Conservation (phyloP, 2,329 filamentous ascomycete genomes). For the Fusarium pseudonygamai region DNA sequence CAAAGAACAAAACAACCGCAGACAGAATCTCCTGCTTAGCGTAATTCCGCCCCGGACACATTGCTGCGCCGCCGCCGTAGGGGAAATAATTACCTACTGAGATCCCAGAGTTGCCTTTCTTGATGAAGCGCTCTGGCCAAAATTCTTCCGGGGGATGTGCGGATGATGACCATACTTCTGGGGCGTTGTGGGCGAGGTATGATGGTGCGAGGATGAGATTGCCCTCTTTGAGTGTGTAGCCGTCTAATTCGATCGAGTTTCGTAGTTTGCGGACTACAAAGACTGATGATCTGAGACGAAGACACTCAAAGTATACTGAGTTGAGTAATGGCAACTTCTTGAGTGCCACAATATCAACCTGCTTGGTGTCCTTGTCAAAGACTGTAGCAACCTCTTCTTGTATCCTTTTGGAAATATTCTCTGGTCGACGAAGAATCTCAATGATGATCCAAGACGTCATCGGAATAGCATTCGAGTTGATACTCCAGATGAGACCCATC, state of each 20-base stretch:
- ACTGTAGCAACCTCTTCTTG: constrained; percentile 20
- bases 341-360: constrained; percentile 23
- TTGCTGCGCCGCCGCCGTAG: constrained; percentile 39
- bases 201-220: constrained; percentile 38
- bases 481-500: constrained; percentile 40
- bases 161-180: constrained; percentile 24
- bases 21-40: constrained; percentile 42
- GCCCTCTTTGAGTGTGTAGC: constrained; percentile 33
- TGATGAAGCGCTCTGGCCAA: constrained; percentile 38
- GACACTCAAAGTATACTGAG: constrained; percentile 35
- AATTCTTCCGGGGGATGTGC: constrained; percentile 32
- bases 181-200: constrained; percentile 36
- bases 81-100: constrained; percentile 38
- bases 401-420: constrained; percentile 27
- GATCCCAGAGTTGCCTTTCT: constrained; percentile 18
- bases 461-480: constrained; percentile 40
- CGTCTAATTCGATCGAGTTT: constrained; percentile 36
- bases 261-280: constrained; percentile 39
- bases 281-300: constrained; percentile 34
- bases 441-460: constrained; percentile 40
- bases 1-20: constrained; percentile 29
- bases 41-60: constrained; percentile 42
- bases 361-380: background rate
- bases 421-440: constrained; percentile 34
- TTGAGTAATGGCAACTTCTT: constrained; percentile 33